Evolutionary conservation across 495 filamentous ascomycete genomes (phyloP).

Genomic region (Geoglossum glabrum): DNA sequence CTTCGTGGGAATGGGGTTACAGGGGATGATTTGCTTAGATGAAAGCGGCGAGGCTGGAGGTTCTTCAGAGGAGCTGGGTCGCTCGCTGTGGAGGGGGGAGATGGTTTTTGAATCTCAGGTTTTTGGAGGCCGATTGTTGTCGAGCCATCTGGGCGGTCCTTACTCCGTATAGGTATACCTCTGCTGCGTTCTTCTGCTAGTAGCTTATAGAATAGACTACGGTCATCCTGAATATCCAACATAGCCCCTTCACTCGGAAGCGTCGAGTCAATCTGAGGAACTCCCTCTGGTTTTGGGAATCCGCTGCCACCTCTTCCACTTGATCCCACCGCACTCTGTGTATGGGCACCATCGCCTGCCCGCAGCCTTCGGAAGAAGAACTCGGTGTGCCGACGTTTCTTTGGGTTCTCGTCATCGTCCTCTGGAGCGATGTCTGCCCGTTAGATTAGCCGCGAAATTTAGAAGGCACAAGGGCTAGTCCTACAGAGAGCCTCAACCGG

Average conservation of each 20-base stretch:
- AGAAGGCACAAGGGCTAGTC: constrained; percentile 7
- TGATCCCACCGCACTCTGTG: not conserved
- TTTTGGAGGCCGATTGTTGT: not conserved
- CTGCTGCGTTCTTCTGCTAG: not conserved
- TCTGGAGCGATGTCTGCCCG: not conserved
- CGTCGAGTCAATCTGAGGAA: not conserved
- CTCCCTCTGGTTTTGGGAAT: not conserved
- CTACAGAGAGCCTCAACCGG: constrained; percentile 35
- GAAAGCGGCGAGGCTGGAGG: constrained; percentile 11
- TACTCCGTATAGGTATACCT: not conserved
- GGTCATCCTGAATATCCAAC: not conserved
- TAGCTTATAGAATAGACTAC: not conserved
- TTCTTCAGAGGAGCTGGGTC: not conserved
- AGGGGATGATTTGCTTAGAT: constrained; percentile 7
- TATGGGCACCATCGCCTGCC: not conserved
- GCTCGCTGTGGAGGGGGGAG: constrained; percentile 10
- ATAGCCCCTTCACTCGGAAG: not conserved
- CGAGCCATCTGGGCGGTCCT: not conserved
- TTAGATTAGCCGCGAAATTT: constrained; percentile 4
- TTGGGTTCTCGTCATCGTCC: not conserved
- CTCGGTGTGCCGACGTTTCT: not conserved
- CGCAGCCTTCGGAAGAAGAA: not conserved
- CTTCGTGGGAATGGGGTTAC: not conserved
- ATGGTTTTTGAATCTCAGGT: constrained; percentile 7
- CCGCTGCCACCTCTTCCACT: not conserved